Evolutionary conservation across 2,329 filamentous ascomycete genomes (phyloP).

Genomic region (Cercospora citrullina): DNA sequence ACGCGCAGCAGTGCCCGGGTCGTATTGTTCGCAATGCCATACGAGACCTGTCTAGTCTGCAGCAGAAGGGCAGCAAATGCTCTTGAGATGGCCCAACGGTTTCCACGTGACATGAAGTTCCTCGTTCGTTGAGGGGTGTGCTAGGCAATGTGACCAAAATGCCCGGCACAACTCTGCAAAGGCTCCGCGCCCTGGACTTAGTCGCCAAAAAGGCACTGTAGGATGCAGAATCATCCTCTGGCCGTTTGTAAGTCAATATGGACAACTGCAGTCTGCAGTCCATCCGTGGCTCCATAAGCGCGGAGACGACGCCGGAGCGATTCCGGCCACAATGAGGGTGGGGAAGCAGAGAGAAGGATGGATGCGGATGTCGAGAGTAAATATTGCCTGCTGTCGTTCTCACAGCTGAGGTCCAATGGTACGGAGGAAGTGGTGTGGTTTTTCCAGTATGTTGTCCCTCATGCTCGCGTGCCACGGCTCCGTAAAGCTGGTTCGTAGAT

Average conservation of each 20-base stretch:
- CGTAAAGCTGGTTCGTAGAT: not conserved
- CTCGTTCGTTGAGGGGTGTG: not conserved
- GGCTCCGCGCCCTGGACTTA: not conserved
- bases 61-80: not conserved
- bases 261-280: not conserved
- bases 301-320: not conserved
- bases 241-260: not conserved
- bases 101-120: not conserved
- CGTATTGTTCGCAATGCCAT: not conserved
- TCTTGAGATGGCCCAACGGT: not conserved
- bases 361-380: not conserved
- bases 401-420: not conserved
- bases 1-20: not conserved
- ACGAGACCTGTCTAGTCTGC: no score
- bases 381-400: not conserved
- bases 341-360: not conserved
- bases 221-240: not conserved
- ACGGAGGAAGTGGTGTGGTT: not conserved
- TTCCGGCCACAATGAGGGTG: not conserved
- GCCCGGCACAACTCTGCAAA: not conserved
- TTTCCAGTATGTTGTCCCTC: not conserved
- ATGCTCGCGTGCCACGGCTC: slow-evolving; percentile 3
- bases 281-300: not conserved
- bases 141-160: not conserved
- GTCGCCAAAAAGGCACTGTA: not conserved